Evolutionary conservation across 2,329 filamentous ascomycete species (phyloP), one percentile per base, ranked within the genome.

Genomic region (Lasiodiplodia sp.): DNA sequence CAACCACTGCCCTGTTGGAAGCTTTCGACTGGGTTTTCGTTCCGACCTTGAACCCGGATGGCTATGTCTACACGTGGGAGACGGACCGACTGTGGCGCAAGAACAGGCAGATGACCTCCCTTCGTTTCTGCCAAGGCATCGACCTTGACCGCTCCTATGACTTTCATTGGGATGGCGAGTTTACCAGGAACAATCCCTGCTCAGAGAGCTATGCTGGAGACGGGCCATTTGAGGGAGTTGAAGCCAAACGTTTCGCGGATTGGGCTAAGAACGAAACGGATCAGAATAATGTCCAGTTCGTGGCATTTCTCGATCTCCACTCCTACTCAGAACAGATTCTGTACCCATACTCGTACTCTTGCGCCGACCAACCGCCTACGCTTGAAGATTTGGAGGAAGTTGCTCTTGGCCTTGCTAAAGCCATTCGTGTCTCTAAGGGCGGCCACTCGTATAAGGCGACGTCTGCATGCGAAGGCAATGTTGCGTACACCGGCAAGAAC

Each of bases 271-370:
- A 93, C 75, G 87, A 97, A 78, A 93, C 91, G 0, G 83, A 87
- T 8, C 84, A 88, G 72, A 88, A 91, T 76, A 90, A 91, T 68
- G 89, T 90, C 64, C 85, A 91, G 18, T 93, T 98, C 72, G 87
- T 94, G n/a, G 93, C 91, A 3, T 91, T 96, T 72, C 78, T 98
- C 55, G 96, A 99, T 78, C 85, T 98, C 31, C 96, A 99, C 80
- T 95, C 93, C 1, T 99, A 98, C 79, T 96, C 93, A 0, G 94
- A 99, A 81, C 92, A 97, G 80, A 91, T 99, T 25, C 85, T 98
- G 10, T 97, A 96, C 77, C 96, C 96, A 0, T 98, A 94, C 78
- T 90, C 92, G 5, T 97, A 93, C 80, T 92, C 92, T 14, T 99
- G 96, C 83, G 82, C 84, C 6, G 85, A 87, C 5, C 84, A 90